Base-by-base conservation (phyloP, 805 yeast genomes). In the Starmerella bombi region DNA sequence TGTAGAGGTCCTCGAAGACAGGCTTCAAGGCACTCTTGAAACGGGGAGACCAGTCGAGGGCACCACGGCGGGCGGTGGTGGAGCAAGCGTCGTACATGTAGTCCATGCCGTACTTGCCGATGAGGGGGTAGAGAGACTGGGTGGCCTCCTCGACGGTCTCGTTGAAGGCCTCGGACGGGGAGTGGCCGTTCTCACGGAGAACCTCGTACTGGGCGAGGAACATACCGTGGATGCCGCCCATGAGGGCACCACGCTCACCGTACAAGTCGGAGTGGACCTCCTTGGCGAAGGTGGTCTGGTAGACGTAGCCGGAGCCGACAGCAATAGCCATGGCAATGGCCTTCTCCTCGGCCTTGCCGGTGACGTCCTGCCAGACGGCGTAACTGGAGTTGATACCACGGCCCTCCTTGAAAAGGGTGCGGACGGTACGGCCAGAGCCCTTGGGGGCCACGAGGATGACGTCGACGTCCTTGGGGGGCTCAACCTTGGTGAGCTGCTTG, bases 161-260 rank as follows among this genome's bases (percentile, higher is more conserved):
- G 71, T 91, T 91, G 86, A 91, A 91, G 59, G 98, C 97, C 75
- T 91, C 98, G 48, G 96, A 84, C 72, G 98, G 98, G 54, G 96
- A 75, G 79, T 91, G 98, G 54, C 98, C 98, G 65, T 93, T 85
- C 75, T 88, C 97, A 74, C 98, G 86, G 67, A 91, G 79, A 50
- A 91, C 98, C 72, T 91, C 98, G 77, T 91, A 91, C 75, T 91
- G 98, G 58, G 98, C 98, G 62, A 91, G 77, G 91, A 91, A 91
- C 97, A 91, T 91, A 77, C 98, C 98, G 75, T 91, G 98, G 74
- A 91, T 88, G 77, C 97, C 97, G 67, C 97, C 98, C 98, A 88
- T 91, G 58, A 91, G 75, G 73, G 97, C 91, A 65, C 98, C 98
- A 76, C 98, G 84, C 77, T 91, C 98, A 72, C 98, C 98, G 74